Conservation (phyloP, 768 basidiomycete genomes). For the Mycena pura region DNA sequence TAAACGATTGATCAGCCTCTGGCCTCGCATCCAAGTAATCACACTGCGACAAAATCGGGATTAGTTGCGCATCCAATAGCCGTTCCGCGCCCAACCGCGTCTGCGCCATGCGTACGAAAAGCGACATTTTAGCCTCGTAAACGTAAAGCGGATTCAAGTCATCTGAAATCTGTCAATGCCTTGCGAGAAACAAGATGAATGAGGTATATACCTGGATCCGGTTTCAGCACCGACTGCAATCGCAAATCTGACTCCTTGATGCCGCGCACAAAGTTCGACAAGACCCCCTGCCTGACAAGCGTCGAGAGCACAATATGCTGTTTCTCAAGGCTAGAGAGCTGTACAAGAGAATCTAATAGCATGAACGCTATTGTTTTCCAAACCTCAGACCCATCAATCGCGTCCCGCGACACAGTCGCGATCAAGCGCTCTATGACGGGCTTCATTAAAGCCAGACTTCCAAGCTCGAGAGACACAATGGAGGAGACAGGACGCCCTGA, state of each 20-base stretch:
- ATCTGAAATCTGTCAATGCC: conserved; percentile 52
- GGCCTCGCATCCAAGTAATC: conserved; percentile 89
- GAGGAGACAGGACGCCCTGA: conserved; percentile 24
- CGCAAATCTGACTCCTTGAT: conserved; percentile 83
- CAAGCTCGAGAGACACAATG: conserved; percentile 56
- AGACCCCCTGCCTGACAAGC: conserved; percentile 75
- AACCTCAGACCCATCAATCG: conserved; percentile 92
- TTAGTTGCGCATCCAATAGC: conserved; percentile 76
- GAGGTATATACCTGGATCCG: conserved; percentile 77
- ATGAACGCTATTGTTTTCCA: conserved; percentile 98
- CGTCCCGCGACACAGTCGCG: conserved; percentile 81
- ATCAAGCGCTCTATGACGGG: conserved; percentile 75
- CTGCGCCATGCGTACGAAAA: conserved; percentile 86
- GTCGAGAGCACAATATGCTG: conserved; percentile 64
- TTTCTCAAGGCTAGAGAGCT: conserved; percentile 73
- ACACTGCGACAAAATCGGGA: conserved; percentile 79
- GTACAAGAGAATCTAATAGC: conserved; percentile 81
- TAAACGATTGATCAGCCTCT: conserved; percentile 80
- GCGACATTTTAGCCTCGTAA: conserved; percentile 93
- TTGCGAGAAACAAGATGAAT: neutral
- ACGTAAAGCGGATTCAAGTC: conserved; percentile 92
- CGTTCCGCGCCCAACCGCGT: conserved; percentile 85
- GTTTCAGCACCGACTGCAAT: conserved; percentile 78
- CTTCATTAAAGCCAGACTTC: conserved; percentile 73
- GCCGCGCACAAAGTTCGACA: conserved; percentile 82